phyloP scores from a whole-genome alignment of 805 yeast species.

The Saccharomyces kudriavzevii region DNA sequence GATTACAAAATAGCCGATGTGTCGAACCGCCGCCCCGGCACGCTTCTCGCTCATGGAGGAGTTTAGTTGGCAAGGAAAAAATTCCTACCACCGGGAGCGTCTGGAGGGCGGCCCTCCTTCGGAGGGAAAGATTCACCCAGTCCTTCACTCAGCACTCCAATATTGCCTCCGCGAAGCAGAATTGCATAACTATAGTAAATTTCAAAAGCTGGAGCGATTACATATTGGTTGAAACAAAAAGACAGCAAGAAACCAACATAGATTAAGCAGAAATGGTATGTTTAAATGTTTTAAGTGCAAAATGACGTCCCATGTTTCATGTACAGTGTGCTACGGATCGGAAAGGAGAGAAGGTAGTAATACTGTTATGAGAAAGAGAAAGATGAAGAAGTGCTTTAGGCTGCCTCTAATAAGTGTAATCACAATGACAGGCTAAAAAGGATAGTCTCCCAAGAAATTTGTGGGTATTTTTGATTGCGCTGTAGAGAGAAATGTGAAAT shows the following conservation, averaged over 20 bases:
- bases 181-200: neutral
- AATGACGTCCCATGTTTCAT: neutral
- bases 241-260: constrained; percentile 1
- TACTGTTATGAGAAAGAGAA: neutral
- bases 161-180: neutral
- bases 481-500: neutral
- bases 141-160: neutral
- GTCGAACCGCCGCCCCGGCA: neutral
- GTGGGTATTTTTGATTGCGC: neutral
- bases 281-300: neutral
- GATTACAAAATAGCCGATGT: neutral
- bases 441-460: neutral
- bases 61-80: neutral
- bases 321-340: neutral
- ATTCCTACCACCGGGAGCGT: neutral
- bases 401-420: neutral
- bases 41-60: neutral
- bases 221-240: neutral
- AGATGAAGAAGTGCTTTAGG: neutral
- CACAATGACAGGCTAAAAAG: neutral
- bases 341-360: neutral
- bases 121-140: neutral
- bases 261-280: constrained; percentile 9
- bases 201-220: neutral
- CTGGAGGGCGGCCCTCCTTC: neutral